A percentile compares a stretch with the other conserved stretches of the same genome.
Evolutionary conservation across 441 rosid genomes (phyloP).

Genomic region (Lepidium campestre): DNA sequence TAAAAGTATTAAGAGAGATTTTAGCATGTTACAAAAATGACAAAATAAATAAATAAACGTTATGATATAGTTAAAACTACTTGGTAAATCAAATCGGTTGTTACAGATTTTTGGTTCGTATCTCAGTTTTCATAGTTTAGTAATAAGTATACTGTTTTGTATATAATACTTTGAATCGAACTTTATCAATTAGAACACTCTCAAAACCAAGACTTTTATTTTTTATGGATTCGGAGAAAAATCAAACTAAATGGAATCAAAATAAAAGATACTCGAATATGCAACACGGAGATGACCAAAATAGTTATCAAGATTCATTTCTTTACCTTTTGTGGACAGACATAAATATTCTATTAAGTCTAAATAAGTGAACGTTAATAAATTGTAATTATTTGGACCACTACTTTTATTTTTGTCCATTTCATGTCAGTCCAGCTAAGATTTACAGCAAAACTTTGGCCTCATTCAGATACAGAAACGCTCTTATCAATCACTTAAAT

Average conservation of each 20-base stretch:
- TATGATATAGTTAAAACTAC: not conserved
- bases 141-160: too few relatives aligned
- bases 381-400: constrained; percentile 13
- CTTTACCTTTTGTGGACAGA: constrained; percentile 16
- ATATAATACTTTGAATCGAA: not conserved
- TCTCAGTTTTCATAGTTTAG: not conserved
- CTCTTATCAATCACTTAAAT: constrained; percentile 20
- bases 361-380: constrained; percentile 15
- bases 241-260: not conserved
- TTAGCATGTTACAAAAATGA: not conserved
- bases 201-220: not conserved
- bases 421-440: constrained; percentile 27
- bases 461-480: not conserved
- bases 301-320: not conserved
- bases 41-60: not conserved
- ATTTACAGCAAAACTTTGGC: constrained; percentile 20
- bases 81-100: not conserved
- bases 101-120: not conserved
- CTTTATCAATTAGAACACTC: not conserved
- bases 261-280: constrained; percentile 7
- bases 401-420: not conserved
- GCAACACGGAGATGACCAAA: not conserved
- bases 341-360: not conserved
- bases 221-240: not conserved
- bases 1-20: not conserved